Percentiles rank a stretch among this genome's conserved stretches.
Conservation (phyloP, 2,329 filamentous ascomycete genomes). For the Apiospora kogelbergensis region DNA sequence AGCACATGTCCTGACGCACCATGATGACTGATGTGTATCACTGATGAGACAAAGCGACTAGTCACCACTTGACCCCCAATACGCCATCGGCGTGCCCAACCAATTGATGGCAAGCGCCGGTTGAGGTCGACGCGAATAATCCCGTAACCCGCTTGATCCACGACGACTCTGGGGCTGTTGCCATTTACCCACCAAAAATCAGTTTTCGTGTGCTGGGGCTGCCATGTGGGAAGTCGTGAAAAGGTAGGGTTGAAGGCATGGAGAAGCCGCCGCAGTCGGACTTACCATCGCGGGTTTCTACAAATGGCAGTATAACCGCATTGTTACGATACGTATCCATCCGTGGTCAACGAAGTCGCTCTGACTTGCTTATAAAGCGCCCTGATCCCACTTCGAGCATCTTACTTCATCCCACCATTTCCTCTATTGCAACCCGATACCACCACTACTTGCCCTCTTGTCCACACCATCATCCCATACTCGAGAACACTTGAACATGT, state of each 20-base stretch:
- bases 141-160: background rate
- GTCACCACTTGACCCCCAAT: background rate
- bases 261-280: background rate
- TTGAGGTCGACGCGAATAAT: background rate
- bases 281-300: background rate
- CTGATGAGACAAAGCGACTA: background rate
- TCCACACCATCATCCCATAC: background rate
- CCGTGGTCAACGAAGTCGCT: background rate
- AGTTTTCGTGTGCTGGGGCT: slow-evolving; percentile 2
- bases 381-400: background rate
- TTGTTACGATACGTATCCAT: background rate
- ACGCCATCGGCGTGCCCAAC: background rate
- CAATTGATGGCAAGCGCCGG: background rate
- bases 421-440: slow-evolving; percentile 5
- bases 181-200: background rate
- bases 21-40: background rate
- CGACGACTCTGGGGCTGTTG: background rate
- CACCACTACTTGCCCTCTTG: background rate
- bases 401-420: background rate
- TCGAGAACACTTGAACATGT: slow-evolving; percentile 52
- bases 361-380: background rate
- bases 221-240: background rate
- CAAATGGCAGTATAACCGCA: background rate
- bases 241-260: background rate
- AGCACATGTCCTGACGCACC: background rate